A percentile compares a stretch with the other conserved stretches of the same genome.
Conservation (phyloP, 1,139 yeast genomes). For the Geotrichum phurueaensis region DNA sequence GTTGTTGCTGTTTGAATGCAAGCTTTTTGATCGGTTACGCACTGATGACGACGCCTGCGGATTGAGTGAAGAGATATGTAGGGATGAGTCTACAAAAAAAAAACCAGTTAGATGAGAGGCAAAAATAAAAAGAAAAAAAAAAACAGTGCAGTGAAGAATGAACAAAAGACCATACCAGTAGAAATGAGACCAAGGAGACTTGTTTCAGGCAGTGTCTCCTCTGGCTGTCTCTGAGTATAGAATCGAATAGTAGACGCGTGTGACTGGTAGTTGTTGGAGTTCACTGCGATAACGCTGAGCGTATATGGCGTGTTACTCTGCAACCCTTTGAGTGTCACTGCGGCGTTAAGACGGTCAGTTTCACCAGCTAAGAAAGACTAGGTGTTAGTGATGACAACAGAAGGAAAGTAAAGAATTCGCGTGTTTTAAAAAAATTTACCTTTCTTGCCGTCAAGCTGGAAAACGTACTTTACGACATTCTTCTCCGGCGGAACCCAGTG, state of each 20-base stretch:
- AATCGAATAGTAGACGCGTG: conserved; percentile 29
- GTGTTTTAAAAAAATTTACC: conserved; percentile 21
- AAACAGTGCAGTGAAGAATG: background rate
- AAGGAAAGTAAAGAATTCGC: background rate
- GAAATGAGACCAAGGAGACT: conserved; percentile 2
- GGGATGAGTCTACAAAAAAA: conserved; percentile 5
- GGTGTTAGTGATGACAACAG: background rate
- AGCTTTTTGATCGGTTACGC: conserved; percentile 11
- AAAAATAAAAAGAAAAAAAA: background rate
- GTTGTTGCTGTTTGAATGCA: conserved; percentile 6
- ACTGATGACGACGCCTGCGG: background rate
- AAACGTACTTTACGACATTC: conserved; percentile 38
- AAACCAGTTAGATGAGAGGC: background rate
- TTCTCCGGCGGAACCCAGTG: conserved; percentile 50
- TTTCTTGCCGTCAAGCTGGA: conserved; percentile 46
- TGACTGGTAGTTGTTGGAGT: conserved; percentile 33
- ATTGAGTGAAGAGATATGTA: conserved; percentile 4
- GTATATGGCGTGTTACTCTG: conserved; percentile 47
- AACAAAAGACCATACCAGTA: conserved; percentile 2
- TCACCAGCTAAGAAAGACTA: conserved; percentile 31
- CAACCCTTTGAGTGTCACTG: conserved; percentile 41
- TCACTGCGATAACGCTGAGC: conserved; percentile 51
- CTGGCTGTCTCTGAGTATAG: conserved; percentile 25
- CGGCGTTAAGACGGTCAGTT: conserved; percentile 34
- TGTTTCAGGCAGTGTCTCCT: conserved; percentile 22